Conservation (phyloP, 2,329 filamentous ascomycete genomes). For the Ceratocystis colombiana region DNA sequence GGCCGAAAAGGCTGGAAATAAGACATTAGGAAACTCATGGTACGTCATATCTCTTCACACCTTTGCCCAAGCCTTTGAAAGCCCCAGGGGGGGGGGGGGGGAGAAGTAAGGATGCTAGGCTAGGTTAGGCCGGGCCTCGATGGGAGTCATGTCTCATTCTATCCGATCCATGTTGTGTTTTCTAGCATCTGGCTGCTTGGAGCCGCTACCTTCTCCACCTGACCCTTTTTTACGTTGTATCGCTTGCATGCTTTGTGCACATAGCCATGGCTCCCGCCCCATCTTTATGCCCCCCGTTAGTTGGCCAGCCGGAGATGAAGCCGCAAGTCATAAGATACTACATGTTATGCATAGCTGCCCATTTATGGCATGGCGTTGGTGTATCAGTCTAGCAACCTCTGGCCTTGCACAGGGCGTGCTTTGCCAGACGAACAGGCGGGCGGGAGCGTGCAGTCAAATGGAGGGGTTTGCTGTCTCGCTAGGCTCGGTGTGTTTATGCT, state of each 20-base stretch:
- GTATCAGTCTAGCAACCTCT: not conserved
- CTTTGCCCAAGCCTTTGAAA: not conserved
- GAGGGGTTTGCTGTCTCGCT: not conserved
- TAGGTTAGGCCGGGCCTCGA: not conserved
- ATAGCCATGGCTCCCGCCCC: not conserved
- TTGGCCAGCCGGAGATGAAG: not conserved
- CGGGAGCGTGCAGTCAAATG: not conserved
- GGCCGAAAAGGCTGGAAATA: slow-evolving; percentile 79
- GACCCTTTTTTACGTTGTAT: not conserved
- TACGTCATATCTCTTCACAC: slow-evolving; percentile 40
- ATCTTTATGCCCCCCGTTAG: not conserved
- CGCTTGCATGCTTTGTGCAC: not conserved
- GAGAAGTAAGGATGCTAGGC: too few species aligned
- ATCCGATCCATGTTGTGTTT: not conserved
- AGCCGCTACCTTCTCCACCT: not conserved
- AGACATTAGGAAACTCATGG: slow-evolving; percentile 91
- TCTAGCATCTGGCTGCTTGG: not conserved
- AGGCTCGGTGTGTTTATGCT: not conserved
- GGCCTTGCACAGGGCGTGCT: not conserved
- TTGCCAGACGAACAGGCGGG: not conserved
- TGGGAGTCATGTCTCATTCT: not conserved
- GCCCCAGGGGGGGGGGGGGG: not conserved
- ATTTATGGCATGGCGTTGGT: slow-evolving; percentile 17
- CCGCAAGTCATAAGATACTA: not conserved
- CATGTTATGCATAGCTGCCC: slow-evolving; percentile 15